Evolutionary conservation across 345 rosid genomes (phyloP).

Genomic region (Gynandropsis gynandra): DNA sequence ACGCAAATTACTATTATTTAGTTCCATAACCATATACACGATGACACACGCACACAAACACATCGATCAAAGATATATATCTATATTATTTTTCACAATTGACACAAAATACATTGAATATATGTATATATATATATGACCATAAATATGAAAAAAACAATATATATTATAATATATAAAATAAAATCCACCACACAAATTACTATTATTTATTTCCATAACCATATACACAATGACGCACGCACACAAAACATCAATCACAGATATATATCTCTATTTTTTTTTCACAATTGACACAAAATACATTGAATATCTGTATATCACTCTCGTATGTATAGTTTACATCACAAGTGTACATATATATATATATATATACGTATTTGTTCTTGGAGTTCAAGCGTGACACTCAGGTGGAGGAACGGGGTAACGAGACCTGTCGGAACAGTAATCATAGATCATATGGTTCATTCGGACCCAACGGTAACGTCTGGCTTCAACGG

Average conservation of each 20-base stretch:
- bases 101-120: not conserved
- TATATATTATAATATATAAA: no score
- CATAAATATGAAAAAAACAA: no score
- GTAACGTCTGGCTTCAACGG: slow-evolving; percentile 69
- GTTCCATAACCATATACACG: no score
- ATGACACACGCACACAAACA: slow-evolving; percentile 8
- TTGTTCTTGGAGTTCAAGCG: slow-evolving; percentile 28
- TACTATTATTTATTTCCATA: no score
- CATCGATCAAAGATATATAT: no score
- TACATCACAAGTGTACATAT: not conserved
- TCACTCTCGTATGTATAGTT: not conserved
- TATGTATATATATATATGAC: no score
- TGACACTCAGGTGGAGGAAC: slow-evolving; percentile 71
- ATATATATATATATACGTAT: not conserved
- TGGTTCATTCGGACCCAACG: slow-evolving; percentile 90
- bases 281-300: no score
- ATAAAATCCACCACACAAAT: no score
- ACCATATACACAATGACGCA: not conserved
- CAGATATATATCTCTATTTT: no score
- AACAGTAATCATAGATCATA: slow-evolving; percentile 89
- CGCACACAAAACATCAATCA: slow-evolving; percentile 15
- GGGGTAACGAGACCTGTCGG: slow-evolving; percentile 69
- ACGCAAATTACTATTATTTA: no score
- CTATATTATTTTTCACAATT: no score
- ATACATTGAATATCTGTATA: not conserved